These are phyloP conservation scores for Blastobotrys terrestris DNA, from an alignment of 805 yeast genomes.

Conservation along the genomic window DNA sequence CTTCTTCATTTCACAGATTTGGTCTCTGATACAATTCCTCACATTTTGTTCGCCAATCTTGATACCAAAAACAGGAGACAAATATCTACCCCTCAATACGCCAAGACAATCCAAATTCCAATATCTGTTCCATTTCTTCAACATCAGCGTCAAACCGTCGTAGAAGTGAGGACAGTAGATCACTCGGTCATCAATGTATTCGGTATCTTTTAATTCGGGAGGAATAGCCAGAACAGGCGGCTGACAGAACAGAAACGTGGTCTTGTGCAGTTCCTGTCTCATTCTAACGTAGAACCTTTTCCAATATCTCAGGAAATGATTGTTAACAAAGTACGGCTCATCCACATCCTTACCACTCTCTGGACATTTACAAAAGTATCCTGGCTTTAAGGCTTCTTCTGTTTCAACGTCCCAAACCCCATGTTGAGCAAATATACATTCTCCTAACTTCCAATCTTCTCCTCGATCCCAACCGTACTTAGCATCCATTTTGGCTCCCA, in stretches of 20 bases:
- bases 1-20: slow-evolving; percentile 55
- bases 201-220: slow-evolving; percentile 48
- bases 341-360: slow-evolving; percentile 27
- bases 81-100: slow-evolving; percentile 69
- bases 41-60: slow-evolving; percentile 69
- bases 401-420: slow-evolving; percentile 62
- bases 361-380: slow-evolving; percentile 40
- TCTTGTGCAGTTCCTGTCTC: slow-evolving; percentile 36
- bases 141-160: slow-evolving; percentile 91
- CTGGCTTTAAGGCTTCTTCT: slow-evolving; percentile 36
- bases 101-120: slow-evolving; percentile 90
- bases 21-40: slow-evolving; percentile 62
- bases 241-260: slow-evolving; percentile 59
- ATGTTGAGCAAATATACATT: slow-evolving; percentile 74
- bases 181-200: slow-evolving; percentile 51
- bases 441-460: slow-evolving; percentile 60
- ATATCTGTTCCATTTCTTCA: slow-evolving; percentile 77
- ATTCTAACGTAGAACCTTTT: slow-evolving; percentile 39
- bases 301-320: slow-evolving; percentile 61
- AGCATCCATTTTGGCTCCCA: slow-evolving; percentile 36
- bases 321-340: slow-evolving; percentile 40
- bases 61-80: slow-evolving; percentile 67
- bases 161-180: slow-evolving; percentile 86
- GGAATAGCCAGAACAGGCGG: slow-evolving; percentile 79
- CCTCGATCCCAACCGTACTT: slow-evolving; percentile 68